Evolutionary conservation across 352 stramenopile genomes (phyloP).

Genomic region (Pythium vanterpoolii): DNA sequence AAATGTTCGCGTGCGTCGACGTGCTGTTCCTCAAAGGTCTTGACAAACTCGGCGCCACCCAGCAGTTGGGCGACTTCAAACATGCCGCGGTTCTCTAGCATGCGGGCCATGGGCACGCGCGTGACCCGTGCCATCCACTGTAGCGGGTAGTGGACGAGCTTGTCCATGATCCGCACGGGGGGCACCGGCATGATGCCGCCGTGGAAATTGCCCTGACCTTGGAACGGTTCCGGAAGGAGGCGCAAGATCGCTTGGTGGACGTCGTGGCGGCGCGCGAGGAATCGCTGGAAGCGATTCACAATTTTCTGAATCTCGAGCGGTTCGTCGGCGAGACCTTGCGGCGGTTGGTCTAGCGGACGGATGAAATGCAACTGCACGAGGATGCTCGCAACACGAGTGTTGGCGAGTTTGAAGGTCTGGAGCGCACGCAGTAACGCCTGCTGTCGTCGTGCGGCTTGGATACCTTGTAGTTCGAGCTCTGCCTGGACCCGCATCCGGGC

Average conservation of each 20-base stretch:
- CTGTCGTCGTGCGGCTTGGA: slow-evolving; percentile 60
- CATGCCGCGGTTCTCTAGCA: slow-evolving; percentile 50
- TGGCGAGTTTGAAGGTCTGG: slow-evolving; percentile 52
- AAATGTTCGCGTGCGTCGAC: slow-evolving; percentile 42
- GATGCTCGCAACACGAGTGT: slow-evolving; percentile 64
- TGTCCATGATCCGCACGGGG: slow-evolving; percentile 54
- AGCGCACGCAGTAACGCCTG: slow-evolving; percentile 47
- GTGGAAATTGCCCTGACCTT: slow-evolving; percentile 34
- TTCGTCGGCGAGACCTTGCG: slow-evolving; percentile 43
- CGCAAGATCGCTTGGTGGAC: slow-evolving; percentile 44
- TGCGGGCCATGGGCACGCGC: slow-evolving; percentile 42
- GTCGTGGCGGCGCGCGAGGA: slow-evolving; percentile 46
- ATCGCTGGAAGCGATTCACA: slow-evolving; percentile 52
- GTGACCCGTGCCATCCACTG: slow-evolving; percentile 51
- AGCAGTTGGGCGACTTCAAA: slow-evolving; percentile 51
- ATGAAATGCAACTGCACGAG: slow-evolving; percentile 71
- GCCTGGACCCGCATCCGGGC: slow-evolving; percentile 53
- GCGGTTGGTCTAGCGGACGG: slow-evolving; percentile 44
- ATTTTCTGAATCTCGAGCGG: slow-evolving; percentile 56
- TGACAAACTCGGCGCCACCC: slow-evolving; percentile 59
- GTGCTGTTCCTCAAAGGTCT: slow-evolving; percentile 69
- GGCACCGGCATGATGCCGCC: slow-evolving; percentile 47
- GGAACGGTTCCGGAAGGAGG: slow-evolving; percentile 50
- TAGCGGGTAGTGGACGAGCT: slow-evolving; percentile 60
- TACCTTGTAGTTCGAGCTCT: slow-evolving; percentile 64